Conservation (phyloP, 768 basidiomycete species). For the Suillus plorans region DNA sequence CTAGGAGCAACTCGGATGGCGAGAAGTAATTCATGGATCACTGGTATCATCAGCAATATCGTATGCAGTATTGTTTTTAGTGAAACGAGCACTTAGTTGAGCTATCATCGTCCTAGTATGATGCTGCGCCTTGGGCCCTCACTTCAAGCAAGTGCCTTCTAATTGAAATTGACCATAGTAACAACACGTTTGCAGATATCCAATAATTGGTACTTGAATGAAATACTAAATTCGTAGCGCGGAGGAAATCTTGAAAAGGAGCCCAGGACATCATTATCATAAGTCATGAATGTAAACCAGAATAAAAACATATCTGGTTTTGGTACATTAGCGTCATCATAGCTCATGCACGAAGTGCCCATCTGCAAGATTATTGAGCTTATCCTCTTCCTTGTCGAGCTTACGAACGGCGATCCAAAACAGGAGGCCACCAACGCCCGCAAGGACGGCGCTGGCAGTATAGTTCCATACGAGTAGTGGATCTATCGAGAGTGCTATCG, state of each 20-base stretch:
- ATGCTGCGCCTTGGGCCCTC: not conserved
- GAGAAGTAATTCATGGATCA: not conserved
- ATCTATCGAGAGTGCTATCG: slow-evolving; percentile 59
- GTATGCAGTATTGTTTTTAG: not conserved
- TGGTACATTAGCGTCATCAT: not conserved
- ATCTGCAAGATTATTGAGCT: slow-evolving; percentile 51
- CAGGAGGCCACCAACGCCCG: slow-evolving; percentile 47
- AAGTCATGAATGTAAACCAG: not conserved
- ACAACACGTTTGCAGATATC: not conserved
- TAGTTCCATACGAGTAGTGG: slow-evolving; percentile 81
- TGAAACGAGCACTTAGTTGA: not conserved
- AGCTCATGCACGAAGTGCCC: slow-evolving; percentile 33
- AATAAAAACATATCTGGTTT: no score
- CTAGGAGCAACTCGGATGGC: not conserved
- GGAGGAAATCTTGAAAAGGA: not conserved
- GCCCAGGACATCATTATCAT: not conserved
- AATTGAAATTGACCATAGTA: not conserved
- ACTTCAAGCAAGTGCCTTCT: not conserved
- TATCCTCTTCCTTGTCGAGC: slow-evolving; percentile 63
- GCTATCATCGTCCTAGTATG: not conserved
- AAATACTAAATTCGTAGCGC: not conserved
- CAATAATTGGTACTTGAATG: not conserved
- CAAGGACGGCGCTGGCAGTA: slow-evolving; percentile 54
- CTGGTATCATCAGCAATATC: not conserved
- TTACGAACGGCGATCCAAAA: slow-evolving; percentile 56